Base-by-base conservation (phyloP, 164 flowering plant genomes). In the Taxillus chinensis region DNA sequence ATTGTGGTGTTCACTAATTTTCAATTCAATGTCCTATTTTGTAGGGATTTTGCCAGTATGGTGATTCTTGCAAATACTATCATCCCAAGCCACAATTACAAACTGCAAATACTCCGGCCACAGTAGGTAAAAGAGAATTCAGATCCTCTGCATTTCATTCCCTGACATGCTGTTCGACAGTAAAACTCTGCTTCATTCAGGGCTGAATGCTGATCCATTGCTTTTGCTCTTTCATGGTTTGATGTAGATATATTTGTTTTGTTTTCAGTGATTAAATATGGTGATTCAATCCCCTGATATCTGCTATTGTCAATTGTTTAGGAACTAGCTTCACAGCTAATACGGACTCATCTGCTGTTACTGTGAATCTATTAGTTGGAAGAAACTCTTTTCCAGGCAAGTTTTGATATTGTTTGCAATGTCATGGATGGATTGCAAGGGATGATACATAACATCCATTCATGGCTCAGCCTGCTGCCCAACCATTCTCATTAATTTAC, bases 11-110 rank as follows among this genome's bases (percentile, higher is more conserved):
- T 17, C 3, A 3, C 5, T 9, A 17, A 40, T 41, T 66, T 7
- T 62, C 54, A 5, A n/a, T 38, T 40, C 11, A 3, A 64, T 16
- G 13, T 68, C 59, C 16, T 65, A 13, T 15, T 64, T 51, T 64
- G 45, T 11, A 83, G 97, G 88, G 96, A 14, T 85, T 75, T 53
- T 88, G 93, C 72, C 93, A 70, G 16, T 89, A 75, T 60, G 96
- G 96, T 17, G 92, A 85, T 73, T 77, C 90, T 48, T 91, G 98
- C 68, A 91, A 73, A 61, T 91, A 88, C 65, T 63, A 72, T 65
- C 97, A 90, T 71, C 89, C 92, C 43, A 81, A 75, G 72, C 82
- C 65, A 59, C 74, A 63, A 43, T n/a, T 63, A 39, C 78, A 69
- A 64, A 62, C 38, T 59, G 10, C 69, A 14, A 63, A 8, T 64